Evolutionary conservation across 192 early-diverging fungal species (phyloP), one percentile per base, ranked within the genome.

Genomic region (Entomortierella lignicola): DNA sequence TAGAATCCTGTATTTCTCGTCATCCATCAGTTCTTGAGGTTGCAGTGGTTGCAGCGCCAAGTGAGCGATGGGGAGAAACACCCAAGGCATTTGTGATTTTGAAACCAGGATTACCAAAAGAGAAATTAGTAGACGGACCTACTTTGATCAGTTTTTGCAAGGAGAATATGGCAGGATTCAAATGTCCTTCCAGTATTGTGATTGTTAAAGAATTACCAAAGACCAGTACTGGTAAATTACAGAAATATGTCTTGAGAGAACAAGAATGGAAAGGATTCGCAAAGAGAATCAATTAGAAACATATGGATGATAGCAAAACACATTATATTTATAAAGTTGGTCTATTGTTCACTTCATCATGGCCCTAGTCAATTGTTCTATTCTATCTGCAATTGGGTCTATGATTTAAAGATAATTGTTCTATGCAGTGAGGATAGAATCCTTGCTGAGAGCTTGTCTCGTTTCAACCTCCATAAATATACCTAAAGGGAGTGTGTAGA

Each of bases 31-130:
- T 91, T 18, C 60, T 86, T 12, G 90, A 91, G 61, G 81, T 80
- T 56, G 88, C 84, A 2, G 86, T 91, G 4, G 87, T 91, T 11
- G 85, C 82, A 10, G 55, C 74, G 4, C 89, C 90, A 2, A 84
- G 88, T 44, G 72, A 81, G 2, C 71, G 81, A 30, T 91, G 90
- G 89, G 89, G 90, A 20, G 90, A 91, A 61, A 77, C 83, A 10
- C 90, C 90, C 1, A 75, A 82, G 41, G 89, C 81, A 4, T 90
- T 83, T 81, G 77, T 90, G 4, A 79, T 87, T 7, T 32, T 89
- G 13, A 89, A 86, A 29, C 75, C 75, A 0, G 67, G 68, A 2
- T 37, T 79, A 21, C 8, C 66, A 2, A 18, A 65, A 50, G 57
- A 63, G n/a, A 70, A 71, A 53, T 32, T 43, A 11, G 63, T 86